Conservation (phyloP, 106 monocot genomes). For the Allium cepa region DNA sequence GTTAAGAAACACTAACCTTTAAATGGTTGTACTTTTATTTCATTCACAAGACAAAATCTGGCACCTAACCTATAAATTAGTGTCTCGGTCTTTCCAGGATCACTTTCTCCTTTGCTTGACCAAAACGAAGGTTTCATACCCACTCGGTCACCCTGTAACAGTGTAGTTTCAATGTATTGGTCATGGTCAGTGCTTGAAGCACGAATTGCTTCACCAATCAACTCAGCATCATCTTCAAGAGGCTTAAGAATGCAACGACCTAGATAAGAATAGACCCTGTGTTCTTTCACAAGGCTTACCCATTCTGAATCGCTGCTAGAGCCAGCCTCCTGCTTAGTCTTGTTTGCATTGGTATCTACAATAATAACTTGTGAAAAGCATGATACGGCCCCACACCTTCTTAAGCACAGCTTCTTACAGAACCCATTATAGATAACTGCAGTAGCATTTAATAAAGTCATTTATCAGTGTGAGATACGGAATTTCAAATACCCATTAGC, state of each 20-base stretch:
- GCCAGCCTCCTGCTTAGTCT: slow-evolving; percentile 6
- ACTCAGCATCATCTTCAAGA: slow-evolving; percentile 13
- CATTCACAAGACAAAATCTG: slow-evolving; percentile 35
- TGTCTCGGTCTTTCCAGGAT: slow-evolving; percentile 37
- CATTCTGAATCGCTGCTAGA: slow-evolving; percentile 21
- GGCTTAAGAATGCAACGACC: slow-evolving; percentile 16
- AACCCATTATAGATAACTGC: slow-evolving; percentile 46
- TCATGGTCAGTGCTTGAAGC: slow-evolving; percentile 74
- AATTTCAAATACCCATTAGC: too few species aligned
- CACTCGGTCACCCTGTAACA: slow-evolving; percentile 20
- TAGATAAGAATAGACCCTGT: slow-evolving; percentile 44
- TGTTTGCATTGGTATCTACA: slow-evolving; percentile 10
- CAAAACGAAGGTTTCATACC: slow-evolving; percentile 36
- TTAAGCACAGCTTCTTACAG: slow-evolving; percentile 33
- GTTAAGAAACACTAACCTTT: slow-evolving; percentile 22
- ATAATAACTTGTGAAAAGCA: slow-evolving; percentile 14
- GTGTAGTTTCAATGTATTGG: slow-evolving; percentile 48
- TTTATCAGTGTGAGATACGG: too few species aligned
- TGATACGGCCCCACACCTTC: slow-evolving; percentile 34
- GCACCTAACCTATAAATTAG: slow-evolving; percentile 40
- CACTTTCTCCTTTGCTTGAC: slow-evolving; percentile 43
- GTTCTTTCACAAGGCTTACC: slow-evolving; percentile 28
- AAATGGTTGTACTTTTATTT: slow-evolving; percentile 45
- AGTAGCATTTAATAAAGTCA: not conserved
- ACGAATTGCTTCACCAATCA: slow-evolving; percentile 25